Conservation (phyloP, 805 yeast genomes). For the Vanderwaltozyma tropicalis region DNA sequence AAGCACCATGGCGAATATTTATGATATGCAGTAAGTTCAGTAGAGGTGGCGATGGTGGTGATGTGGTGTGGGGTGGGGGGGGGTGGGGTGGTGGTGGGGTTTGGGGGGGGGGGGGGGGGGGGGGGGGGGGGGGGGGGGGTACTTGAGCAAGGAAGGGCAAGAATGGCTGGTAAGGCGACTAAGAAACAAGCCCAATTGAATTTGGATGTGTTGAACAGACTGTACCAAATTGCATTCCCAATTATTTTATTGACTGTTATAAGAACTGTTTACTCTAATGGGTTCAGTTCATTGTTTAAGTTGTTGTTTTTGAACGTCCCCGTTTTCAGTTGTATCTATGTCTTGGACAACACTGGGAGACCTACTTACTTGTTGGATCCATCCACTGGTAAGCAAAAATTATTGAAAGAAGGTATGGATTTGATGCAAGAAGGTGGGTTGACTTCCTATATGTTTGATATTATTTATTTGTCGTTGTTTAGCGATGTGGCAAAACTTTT, state of each 20-base stretch:
- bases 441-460: slow-evolving; percentile 45
- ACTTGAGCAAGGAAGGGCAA: no score
- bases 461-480: slow-evolving; percentile 42
- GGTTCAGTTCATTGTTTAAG: slow-evolving; percentile 6
- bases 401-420: slow-evolving; percentile 38
- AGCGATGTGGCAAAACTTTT: slow-evolving; percentile 36
- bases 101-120: neutral
- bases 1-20: no score
- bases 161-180: slow-evolving; percentile 48
- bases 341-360: slow-evolving; percentile 41
- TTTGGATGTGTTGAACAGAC: slow-evolving; percentile 10
- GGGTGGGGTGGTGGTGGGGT: neutral
- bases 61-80: neutral
- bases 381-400: slow-evolving; percentile 23
- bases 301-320: slow-evolving; percentile 25
- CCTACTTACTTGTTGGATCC: slow-evolving; percentile 31
- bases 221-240: slow-evolving; percentile 21
- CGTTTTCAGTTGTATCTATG: slow-evolving; percentile 31
- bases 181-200: slow-evolving; percentile 40
- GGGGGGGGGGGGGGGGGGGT: neutral
- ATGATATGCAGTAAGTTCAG: no score
- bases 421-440: slow-evolving; percentile 36
- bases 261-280: slow-evolving; percentile 30
- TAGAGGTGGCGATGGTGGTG: no score
- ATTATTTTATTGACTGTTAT: slow-evolving; percentile 24